Conservation (phyloP, 768 basidiomycete species). For the Psilocybe subaeruginosa region DNA sequence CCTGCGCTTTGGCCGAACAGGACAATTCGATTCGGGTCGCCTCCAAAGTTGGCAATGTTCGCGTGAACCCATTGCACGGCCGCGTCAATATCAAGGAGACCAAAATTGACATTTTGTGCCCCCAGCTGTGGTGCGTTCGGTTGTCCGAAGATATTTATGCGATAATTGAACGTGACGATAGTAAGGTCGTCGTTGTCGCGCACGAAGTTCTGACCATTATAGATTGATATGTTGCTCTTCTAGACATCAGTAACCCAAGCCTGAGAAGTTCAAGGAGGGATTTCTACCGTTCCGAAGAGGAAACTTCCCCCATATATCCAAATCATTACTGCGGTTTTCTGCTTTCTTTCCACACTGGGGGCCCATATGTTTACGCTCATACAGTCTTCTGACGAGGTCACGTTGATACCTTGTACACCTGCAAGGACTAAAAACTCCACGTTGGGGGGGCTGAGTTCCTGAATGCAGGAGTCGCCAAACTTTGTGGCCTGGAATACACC, state of each 20-base stretch:
- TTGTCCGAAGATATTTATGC: slow-evolving; percentile 40
- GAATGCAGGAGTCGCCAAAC: slow-evolving; percentile 32
- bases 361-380: slow-evolving; percentile 41
- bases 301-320: slow-evolving; percentile 41
- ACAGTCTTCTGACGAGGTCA: slow-evolving; percentile 37
- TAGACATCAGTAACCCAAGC: not conserved
- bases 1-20: slow-evolving; percentile 42
- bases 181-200: slow-evolving; percentile 35
- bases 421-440: slow-evolving; percentile 26
- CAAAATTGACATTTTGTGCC: slow-evolving; percentile 32
- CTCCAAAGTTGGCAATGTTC: slow-evolving; percentile 47
- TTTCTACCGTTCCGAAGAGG: slow-evolving; percentile 34
- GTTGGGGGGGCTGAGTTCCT: slow-evolving; percentile 19
- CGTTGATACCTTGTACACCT: slow-evolving; percentile 23
- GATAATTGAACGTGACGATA: slow-evolving; percentile 40
- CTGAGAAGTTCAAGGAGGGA: not conserved
- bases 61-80: slow-evolving; percentile 49
- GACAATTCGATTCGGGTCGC: slow-evolving; percentile 38
- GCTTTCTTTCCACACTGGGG: slow-evolving; percentile 31
- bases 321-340: slow-evolving; percentile 35
- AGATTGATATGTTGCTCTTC: slow-evolving; percentile 30
- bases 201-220: slow-evolving; percentile 33
- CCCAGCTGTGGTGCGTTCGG: slow-evolving; percentile 40
- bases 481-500: slow-evolving; percentile 24
- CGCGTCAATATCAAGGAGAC: slow-evolving; percentile 37